Evolutionary conservation across 495 filamentous ascomycete species (phyloP).

Genomic region (Aspergillus taichungensis): DNA sequence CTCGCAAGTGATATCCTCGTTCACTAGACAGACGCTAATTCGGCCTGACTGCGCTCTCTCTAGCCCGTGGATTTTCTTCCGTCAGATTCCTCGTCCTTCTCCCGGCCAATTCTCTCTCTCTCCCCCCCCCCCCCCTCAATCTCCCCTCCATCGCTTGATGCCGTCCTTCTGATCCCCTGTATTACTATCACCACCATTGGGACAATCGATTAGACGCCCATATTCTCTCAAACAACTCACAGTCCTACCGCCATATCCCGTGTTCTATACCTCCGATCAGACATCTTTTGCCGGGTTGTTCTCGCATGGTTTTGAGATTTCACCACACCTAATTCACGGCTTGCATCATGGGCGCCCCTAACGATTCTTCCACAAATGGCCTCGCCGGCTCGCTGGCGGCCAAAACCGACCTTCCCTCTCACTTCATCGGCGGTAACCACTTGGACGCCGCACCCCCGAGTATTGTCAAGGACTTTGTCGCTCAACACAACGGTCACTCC

Average conservation of each 20-base stretch:
- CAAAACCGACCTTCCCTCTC: conserved; percentile 70
- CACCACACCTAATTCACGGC: conserved; percentile 17
- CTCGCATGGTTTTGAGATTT: conserved; percentile 13
- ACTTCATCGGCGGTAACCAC: conserved; percentile 94
- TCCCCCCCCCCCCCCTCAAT: neutral
- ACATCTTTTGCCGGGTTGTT: conserved; percentile 2
- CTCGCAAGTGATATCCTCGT: no score
- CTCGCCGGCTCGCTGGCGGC: conserved; percentile 54
- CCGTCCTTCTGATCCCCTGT: neutral
- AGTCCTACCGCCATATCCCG: neutral
- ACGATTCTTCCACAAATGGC: conserved; percentile 41
- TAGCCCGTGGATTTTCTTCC: neutral
- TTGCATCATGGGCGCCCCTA: conserved; percentile 32
- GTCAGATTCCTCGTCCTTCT: neutral
- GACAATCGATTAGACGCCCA: no score
- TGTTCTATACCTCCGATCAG: conserved; percentile 1
- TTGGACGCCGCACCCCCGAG: conserved; percentile 69
- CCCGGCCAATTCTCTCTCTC: neutral
- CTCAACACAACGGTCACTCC: conserved; percentile 82
- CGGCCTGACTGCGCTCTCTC: neutral
- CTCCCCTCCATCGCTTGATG: neutral
- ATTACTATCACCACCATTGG: neutral
- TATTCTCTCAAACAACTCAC: neutral
- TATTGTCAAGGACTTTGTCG: conserved; percentile 90
- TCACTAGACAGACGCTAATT: neutral